A percentile compares a stretch with the other conserved stretches of the same genome.
These are phyloP conservation scores for Wickerhamiella galacta DNA, from an alignment of 805 yeast genomes.

Conservation along the genomic window DNA sequence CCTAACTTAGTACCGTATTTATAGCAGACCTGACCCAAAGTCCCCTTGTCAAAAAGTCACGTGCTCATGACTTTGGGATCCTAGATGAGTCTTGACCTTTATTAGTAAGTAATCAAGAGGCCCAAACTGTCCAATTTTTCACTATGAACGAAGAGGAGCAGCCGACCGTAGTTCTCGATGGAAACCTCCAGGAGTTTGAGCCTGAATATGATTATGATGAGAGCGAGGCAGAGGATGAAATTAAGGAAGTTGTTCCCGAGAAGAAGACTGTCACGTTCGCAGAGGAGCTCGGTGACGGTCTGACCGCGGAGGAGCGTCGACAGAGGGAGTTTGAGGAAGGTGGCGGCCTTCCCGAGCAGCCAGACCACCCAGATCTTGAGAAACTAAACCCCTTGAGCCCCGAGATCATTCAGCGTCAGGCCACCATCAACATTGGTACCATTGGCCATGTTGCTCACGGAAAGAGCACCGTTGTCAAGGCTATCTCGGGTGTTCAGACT, in stretches of 20 bases:
- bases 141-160: constrained; percentile 43
- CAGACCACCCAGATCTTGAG: constrained; percentile 70
- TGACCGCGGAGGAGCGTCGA: constrained; percentile 55
- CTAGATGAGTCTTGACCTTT: too few species aligned
- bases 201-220: constrained; percentile 29
- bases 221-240: constrained; percentile 22
- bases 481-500: constrained; percentile 96
- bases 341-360: constrained; percentile 96
- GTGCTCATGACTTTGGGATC: too few species aligned
- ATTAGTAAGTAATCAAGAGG: too few species aligned
- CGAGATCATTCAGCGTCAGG: constrained; percentile 90
- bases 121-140: not conserved
- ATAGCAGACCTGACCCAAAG: too few species aligned
- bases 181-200: constrained; percentile 31
- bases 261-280: constrained; percentile 67
- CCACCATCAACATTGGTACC: constrained; percentile 96
- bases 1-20: too few species aligned
- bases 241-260: constrained; percentile 11
- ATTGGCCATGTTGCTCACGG: constrained; percentile 86
- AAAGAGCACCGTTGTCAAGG: constrained; percentile 83
- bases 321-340: constrained; percentile 87
- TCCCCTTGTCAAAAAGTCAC: too few species aligned
- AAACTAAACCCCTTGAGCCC: constrained; percentile 75
- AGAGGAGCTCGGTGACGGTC: constrained; percentile 40
- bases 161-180: constrained; percentile 70